These are phyloP conservation scores for Bryum argenteum DNA, from an alignment of 225 moss, liverwort and hornwort species.

Conservation along the genomic window DNA sequence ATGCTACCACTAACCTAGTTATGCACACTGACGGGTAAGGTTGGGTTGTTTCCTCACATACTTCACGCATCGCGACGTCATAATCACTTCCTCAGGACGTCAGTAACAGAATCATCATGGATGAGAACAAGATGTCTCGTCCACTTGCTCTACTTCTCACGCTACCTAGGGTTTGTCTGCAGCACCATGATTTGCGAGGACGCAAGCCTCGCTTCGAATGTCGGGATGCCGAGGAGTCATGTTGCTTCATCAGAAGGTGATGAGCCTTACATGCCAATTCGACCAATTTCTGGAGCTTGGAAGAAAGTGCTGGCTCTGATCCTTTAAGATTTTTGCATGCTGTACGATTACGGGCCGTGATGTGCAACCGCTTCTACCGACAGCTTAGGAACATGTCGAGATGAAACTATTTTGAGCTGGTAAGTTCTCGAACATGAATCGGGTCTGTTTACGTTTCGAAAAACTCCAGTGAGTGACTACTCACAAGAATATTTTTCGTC, in stretches of 20 bases:
- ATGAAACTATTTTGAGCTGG: constrained; percentile 9
- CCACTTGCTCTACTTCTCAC: background rate
- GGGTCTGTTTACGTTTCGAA: background rate
- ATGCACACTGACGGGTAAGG: background rate
- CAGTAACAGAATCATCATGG: constrained; percentile 20
- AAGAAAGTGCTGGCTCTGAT: too few species aligned
- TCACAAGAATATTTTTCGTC: background rate
- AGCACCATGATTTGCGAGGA: background rate
- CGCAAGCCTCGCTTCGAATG: constrained; percentile 4
- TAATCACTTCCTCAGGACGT: constrained; percentile 10
- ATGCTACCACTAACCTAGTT: too few species aligned
- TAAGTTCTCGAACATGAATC: background rate
- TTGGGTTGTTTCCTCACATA: constrained; percentile 29
- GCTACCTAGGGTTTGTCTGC: constrained; percentile 18
- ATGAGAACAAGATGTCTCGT: constrained; percentile 12
- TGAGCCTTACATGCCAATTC: constrained; percentile 1
- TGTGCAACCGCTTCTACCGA: background rate
- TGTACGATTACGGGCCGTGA: background rate
- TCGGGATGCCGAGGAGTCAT: background rate
- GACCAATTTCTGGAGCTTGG: too few species aligned
- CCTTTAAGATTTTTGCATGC: too few species aligned
- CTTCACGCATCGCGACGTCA: constrained; percentile 33
- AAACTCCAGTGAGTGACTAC: background rate
- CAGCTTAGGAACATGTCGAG: background rate
- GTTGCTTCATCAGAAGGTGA: background rate